A percentile compares a stretch with the other conserved stretches of the same genome.
Evolutionary conservation across 352 stramenopile genomes (phyloP).

Genomic region (Blastocystis sp.): DNA sequence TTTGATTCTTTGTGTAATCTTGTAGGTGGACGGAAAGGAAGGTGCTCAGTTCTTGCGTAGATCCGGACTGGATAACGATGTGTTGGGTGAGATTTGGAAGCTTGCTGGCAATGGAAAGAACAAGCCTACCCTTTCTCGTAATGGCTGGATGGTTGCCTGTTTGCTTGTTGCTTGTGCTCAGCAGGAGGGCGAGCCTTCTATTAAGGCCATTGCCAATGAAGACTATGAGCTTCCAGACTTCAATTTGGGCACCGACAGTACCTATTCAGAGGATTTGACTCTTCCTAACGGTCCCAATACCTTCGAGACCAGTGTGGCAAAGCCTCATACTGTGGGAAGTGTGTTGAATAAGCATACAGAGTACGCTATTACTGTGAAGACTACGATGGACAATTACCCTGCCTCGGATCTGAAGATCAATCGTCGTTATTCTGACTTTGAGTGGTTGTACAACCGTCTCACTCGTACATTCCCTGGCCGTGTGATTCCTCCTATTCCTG

Average conservation of each 20-base stretch:
- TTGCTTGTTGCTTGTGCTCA: slow-evolving; percentile 49
- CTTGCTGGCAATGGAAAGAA: slow-evolving; percentile 58
- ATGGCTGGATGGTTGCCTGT: slow-evolving; percentile 59
- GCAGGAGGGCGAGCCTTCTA: slow-evolving; percentile 57
- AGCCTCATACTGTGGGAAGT: slow-evolving; percentile 50
- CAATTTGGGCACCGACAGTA: neutral
- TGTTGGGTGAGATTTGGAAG: slow-evolving; percentile 59
- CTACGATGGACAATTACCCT: slow-evolving; percentile 56
- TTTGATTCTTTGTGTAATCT: neutral
- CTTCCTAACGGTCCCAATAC: slow-evolving; percentile 41
- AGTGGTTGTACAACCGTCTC: slow-evolving; percentile 56
- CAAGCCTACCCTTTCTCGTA: slow-evolving; percentile 55
- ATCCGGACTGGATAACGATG: slow-evolving; percentile 60
- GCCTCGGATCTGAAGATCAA: slow-evolving; percentile 37
- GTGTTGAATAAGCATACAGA: slow-evolving; percentile 60
- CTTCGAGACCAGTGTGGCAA: slow-evolving; percentile 7
- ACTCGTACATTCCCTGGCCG: slow-evolving; percentile 32
- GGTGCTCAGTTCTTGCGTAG: slow-evolving; percentile 51
- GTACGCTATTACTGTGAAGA: slow-evolving; percentile 57
- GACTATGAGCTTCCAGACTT: slow-evolving; percentile 46
- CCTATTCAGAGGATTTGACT: slow-evolving; percentile 33
- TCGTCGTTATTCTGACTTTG: slow-evolving; percentile 56
- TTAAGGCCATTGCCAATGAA: slow-evolving; percentile 42
- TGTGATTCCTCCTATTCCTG: slow-evolving; percentile 61
- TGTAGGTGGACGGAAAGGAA: slow-evolving; percentile 59